Evolutionary conservation across 352 stramenopile species (phyloP).

Genomic region (Globisporangium parvum): DNA sequence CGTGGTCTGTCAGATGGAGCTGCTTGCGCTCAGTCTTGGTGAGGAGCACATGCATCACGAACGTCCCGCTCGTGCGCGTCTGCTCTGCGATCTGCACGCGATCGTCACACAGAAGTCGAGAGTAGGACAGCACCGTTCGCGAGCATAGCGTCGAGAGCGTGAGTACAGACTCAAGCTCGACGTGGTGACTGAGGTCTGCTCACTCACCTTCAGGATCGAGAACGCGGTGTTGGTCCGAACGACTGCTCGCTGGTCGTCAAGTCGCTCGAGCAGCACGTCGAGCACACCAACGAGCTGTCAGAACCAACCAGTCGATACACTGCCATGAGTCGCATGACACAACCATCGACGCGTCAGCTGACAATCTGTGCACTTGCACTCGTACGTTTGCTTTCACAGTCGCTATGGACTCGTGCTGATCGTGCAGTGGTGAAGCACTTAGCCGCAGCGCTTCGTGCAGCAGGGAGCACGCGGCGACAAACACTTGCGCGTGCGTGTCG

Average conservation of each 20-base stretch:
- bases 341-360: background rate
- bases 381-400: slow-evolving; percentile 2
- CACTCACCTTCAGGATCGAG: slow-evolving; percentile 18
- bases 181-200: background rate
- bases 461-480: slow-evolving; percentile 21
- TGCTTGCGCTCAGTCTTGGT: slow-evolving; percentile 18
- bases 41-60: slow-evolving; percentile 35
- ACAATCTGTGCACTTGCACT: too few species aligned
- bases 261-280: slow-evolving; percentile 8
- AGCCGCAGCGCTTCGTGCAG: slow-evolving; percentile 9
- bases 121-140: slow-evolving; percentile 4
- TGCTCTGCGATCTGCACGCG: slow-evolving; percentile 22
- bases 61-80: slow-evolving; percentile 24
- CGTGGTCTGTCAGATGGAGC: slow-evolving; percentile 17
- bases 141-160: background rate
- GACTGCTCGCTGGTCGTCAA: slow-evolving; percentile 17
- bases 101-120: background rate
- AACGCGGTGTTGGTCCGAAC: slow-evolving; percentile 31
- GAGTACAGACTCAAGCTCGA: background rate
- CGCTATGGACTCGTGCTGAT: background rate
- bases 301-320: background rate
- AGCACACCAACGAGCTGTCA: slow-evolving; percentile 13
- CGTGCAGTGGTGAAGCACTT: background rate
- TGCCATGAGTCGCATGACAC: background rate
- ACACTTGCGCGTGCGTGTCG: slow-evolving; percentile 20